Evolutionary conservation across 257 asterid species (phyloP).

Genomic region (Jasminum sambac): DNA sequence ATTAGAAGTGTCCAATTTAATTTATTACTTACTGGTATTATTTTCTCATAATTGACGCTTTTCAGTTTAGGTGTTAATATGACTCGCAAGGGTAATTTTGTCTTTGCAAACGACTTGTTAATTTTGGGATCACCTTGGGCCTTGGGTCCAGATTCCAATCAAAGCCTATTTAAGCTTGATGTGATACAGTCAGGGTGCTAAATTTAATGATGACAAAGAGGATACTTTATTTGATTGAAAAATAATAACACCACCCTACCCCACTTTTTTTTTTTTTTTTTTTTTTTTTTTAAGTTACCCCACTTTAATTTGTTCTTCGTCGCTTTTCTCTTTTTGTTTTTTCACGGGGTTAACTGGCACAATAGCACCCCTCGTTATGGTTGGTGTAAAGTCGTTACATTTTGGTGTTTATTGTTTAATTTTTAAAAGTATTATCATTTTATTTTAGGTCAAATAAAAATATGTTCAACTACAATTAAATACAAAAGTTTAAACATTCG

Average conservation of each 20-base stretch:
- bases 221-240: slow-evolving; percentile 15
- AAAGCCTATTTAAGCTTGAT: slow-evolving; percentile 2
- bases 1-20: no score
- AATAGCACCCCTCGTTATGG: no score
- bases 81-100: background rate
- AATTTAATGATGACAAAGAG: slow-evolving; percentile 36
- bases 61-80: background rate
- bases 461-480: no score
- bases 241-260: background rate
- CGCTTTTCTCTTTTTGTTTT: no score
- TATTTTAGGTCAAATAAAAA: no score
- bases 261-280: background rate
- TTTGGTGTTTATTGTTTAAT: no score
- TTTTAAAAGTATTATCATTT: no score
- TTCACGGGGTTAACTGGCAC: no score
- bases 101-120: background rate
- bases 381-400: no score
- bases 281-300: background rate
- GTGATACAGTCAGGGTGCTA: slow-evolving; percentile 21
- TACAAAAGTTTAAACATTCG: no score
- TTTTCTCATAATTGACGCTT: background rate
- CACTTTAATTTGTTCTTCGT: background rate
- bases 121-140: background rate
- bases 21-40: background rate
- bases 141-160: background rate